Conservation (phyloP, 768 basidiomycete genomes). For the Phylloporus scabripes region DNA sequence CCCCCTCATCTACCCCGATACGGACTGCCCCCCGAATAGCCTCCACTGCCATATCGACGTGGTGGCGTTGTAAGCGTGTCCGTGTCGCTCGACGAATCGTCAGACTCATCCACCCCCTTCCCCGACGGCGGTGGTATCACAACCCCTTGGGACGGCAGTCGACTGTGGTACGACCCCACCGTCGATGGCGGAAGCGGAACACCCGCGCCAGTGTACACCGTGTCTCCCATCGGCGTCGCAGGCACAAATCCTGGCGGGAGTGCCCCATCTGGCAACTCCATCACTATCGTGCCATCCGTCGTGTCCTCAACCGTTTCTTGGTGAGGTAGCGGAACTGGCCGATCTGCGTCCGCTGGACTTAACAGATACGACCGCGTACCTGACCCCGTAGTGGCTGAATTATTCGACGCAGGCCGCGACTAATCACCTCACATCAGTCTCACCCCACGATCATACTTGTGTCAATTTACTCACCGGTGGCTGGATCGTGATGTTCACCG, state of each 20-base stretch:
- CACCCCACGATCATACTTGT: not conserved
- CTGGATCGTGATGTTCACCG: slow-evolving; percentile 30
- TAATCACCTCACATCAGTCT: slow-evolving; percentile 16
- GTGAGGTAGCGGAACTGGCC: slow-evolving; percentile 30
- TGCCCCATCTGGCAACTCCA: slow-evolving; percentile 23
- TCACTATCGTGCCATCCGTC: slow-evolving; percentile 15
- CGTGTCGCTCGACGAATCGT: slow-evolving; percentile 29
- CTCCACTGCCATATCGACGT: slow-evolving; percentile 12
- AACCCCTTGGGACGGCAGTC: slow-evolving; percentile 17
- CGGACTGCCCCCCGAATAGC: not conserved
- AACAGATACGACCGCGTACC: slow-evolving; percentile 27
- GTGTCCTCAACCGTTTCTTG: slow-evolving; percentile 3
- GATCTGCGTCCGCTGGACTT: slow-evolving; percentile 38
- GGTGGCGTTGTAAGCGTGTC: slow-evolving; percentile 34
- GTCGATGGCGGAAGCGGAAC: slow-evolving; percentile 30
- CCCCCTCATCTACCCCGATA: not conserved
- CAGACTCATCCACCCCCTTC: slow-evolving; percentile 19
- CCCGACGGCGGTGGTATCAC: slow-evolving; percentile 29
- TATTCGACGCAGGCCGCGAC: slow-evolving; percentile 37
- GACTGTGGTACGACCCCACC: slow-evolving; percentile 20
- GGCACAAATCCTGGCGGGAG: slow-evolving; percentile 38
- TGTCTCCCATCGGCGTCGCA: slow-evolving; percentile 11
- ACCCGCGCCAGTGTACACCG: slow-evolving; percentile 24
- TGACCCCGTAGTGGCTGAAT: slow-evolving; percentile 24
- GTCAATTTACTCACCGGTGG: slow-evolving; percentile 24